These are phyloP conservation scores for Talinum fruticosum DNA, from an alignment of 148 eudicot genomes.

Conservation along the genomic window DNA sequence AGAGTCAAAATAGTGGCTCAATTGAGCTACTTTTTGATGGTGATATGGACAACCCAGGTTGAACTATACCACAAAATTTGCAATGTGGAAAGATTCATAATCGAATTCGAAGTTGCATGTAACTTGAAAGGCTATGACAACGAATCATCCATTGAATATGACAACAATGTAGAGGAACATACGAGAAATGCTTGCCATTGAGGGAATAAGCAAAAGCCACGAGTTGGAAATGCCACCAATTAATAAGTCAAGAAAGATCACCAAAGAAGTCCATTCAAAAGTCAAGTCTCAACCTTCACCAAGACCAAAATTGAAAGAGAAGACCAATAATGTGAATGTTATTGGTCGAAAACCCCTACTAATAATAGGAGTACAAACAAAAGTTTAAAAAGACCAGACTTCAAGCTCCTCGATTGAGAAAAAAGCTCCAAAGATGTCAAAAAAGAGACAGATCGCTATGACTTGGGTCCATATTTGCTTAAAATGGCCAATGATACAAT, in stretches of 20 bases:
- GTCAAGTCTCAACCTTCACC: slow-evolving; percentile 19
- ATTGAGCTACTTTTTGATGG: slow-evolving; percentile 48
- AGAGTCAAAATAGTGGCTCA: slow-evolving; percentile 48
- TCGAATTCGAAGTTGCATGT: slow-evolving; percentile 51
- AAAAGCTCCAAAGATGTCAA: slow-evolving; percentile 20
- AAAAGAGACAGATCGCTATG: slow-evolving; percentile 18
- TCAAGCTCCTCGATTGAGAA: slow-evolving; percentile 12
- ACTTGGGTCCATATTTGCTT: slow-evolving; percentile 70
- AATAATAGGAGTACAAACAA: slow-evolving; percentile 14
- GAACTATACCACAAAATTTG: slow-evolving; percentile 57
- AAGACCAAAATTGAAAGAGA: slow-evolving; percentile 1
- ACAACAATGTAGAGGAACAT: slow-evolving; percentile 15
- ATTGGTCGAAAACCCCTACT: slow-evolving; percentile 24
- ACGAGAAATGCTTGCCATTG: slow-evolving; percentile 28
- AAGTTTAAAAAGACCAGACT: slow-evolving; percentile 11
- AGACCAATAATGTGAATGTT: neutral
- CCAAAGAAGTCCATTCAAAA: slow-evolving; percentile 10
- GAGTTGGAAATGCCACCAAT: neutral
- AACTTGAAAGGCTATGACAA: slow-evolving; percentile 62
- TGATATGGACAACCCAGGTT: slow-evolving; percentile 38
- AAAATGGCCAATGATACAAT: slow-evolving; percentile 68
- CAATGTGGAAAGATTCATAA: slow-evolving; percentile 70
- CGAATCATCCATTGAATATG: slow-evolving; percentile 54
- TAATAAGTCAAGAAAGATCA: slow-evolving; percentile 8
- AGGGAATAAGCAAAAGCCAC: slow-evolving; percentile 13